A percentile compares a stretch with the other conserved stretches of the same genome.
These are phyloP conservation scores for Gymnopilus junonius DNA, from an alignment of 768 basidiomycete genomes.

Conservation along the genomic window DNA sequence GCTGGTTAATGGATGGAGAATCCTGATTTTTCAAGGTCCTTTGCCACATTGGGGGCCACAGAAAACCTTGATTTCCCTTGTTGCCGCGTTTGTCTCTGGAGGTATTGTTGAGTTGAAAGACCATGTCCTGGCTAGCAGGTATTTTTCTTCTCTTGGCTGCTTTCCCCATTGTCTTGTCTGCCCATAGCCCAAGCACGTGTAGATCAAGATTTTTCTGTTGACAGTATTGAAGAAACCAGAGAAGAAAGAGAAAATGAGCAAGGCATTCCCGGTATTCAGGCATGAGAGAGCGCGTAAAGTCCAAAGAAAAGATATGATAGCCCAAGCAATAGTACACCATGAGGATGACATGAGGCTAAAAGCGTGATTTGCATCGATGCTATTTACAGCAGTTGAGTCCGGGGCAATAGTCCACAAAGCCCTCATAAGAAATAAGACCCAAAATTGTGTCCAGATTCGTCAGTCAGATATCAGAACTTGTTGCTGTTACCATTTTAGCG, in stretches of 20 bases:
- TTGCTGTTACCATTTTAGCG: too few relatives aligned
- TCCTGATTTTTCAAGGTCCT: too few relatives aligned
- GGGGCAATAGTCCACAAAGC: not conserved
- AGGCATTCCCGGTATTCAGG: constrained; percentile 9
- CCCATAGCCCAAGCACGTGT: constrained; percentile 3
- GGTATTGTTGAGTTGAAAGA: not conserved
- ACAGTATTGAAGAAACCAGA: constrained; percentile 9
- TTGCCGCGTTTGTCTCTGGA: not conserved
- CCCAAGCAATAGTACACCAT: not conserved
- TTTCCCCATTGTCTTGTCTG: not conserved
- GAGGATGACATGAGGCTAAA: not conserved
- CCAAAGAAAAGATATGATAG: not conserved
- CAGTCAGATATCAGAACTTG: too few relatives aligned
- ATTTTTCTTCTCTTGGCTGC: not conserved
- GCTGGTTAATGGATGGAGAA: not conserved
- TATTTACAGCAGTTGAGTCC: too few relatives aligned
- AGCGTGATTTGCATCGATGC: not conserved
- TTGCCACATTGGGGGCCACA: constrained; percentile 8
- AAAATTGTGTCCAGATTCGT: not conserved
- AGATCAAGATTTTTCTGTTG: constrained; percentile 4
- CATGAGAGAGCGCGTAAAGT: not conserved
- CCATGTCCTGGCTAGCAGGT: not conserved
- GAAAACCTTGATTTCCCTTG: not conserved
- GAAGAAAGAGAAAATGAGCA: constrained; percentile 10
- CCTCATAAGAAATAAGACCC: not conserved